Percentiles rank a stretch among this genome's conserved stretches.
These are phyloP conservation scores for Coniochaeta hoffmannii DNA, from an alignment of 2,329 filamentous ascomycete species.

Conservation along the genomic window DNA sequence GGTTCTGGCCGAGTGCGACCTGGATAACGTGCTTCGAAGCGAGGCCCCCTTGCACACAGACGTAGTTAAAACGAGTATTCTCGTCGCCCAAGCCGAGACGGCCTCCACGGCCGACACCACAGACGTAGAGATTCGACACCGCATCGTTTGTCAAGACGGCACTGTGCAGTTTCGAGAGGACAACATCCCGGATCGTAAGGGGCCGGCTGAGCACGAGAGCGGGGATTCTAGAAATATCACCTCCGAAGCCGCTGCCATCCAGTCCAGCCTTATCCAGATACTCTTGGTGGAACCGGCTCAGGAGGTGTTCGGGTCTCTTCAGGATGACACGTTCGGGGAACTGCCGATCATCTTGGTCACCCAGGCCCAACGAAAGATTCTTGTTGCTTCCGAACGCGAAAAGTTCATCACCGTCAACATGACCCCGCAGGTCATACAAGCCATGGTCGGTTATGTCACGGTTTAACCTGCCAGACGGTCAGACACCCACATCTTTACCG, in stretches of 20 bases:
- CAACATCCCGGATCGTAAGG: conserved; percentile 70
- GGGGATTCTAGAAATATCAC: conserved; percentile 55
- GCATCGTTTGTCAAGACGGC: conserved; percentile 83
- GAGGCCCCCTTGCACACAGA: conserved; percentile 71
- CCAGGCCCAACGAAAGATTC: conserved; percentile 84
- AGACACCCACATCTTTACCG: conserved; percentile 2
- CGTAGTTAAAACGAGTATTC: conserved; percentile 79
- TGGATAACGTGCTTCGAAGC: conserved; percentile 65
- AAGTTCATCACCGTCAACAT: conserved; percentile 64
- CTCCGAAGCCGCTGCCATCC: conserved; percentile 24
- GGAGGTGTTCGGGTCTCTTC: conserved; percentile 67
- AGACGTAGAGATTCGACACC: conserved; percentile 85
- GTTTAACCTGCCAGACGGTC: conserved; percentile 5
- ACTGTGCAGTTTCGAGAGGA: conserved; percentile 86
- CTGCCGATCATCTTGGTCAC: conserved; percentile 92
- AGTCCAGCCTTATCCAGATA: conserved; percentile 43
- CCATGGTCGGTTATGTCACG: conserved; percentile 4
- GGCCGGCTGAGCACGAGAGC: conserved; percentile 64
- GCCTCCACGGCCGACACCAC: conserved; percentile 84
- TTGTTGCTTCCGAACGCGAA: conserved; percentile 96
- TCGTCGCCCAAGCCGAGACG: conserved; percentile 86
- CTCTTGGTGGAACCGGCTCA: conserved; percentile 67
- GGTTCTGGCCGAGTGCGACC: conserved; percentile 86
- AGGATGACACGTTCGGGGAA: conserved; percentile 80
- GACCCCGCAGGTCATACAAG: conserved; percentile 12